Evolutionary conservation across 129 eudicot species (phyloP).

Genomic region (Flaveria robusta): DNA sequence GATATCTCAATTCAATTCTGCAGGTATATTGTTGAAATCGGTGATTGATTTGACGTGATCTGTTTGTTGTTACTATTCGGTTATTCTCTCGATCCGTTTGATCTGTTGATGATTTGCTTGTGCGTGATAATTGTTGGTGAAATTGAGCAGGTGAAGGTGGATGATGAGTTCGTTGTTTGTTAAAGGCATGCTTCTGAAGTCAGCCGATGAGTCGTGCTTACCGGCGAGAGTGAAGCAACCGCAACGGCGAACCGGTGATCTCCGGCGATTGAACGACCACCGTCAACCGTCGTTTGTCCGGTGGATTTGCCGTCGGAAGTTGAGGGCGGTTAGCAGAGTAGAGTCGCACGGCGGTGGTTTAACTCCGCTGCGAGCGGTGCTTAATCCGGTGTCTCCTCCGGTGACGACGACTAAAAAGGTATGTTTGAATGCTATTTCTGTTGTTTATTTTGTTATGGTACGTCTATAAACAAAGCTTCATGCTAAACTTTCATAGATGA

Average conservation of each 20-base stretch:
- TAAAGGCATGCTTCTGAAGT: constrained; percentile 42
- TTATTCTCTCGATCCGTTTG: constrained; percentile 1
- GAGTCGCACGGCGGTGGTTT: constrained; percentile 24
- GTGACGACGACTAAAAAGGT: constrained; percentile 61
- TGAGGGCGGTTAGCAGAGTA: constrained; percentile 14
- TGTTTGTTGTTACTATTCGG: not conserved
- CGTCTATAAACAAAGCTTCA: too few relatives aligned
- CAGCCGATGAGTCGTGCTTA: constrained; percentile 34
- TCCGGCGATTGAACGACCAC: constrained; percentile 22
- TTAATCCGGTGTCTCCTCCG: constrained; percentile 64
- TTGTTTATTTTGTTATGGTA: too few relatives aligned
- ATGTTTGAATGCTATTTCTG: not conserved
- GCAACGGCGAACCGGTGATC: constrained; percentile 32
- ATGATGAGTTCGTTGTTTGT: constrained; percentile 46
- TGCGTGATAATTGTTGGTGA: not conserved
- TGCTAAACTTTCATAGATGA: too few relatives aligned
- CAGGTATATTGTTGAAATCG: constrained; percentile 21
- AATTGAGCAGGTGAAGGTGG: constrained; percentile 21
- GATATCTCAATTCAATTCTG: not conserved
- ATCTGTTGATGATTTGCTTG: not conserved
- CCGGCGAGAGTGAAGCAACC: constrained; percentile 34
- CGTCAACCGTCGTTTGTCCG: not conserved
- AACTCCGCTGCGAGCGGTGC: constrained; percentile 43
- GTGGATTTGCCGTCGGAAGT: constrained; percentile 23
- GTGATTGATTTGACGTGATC: not conserved